Conservation (phyloP, 768 basidiomycete genomes). For the Agaricus blazei region DNA sequence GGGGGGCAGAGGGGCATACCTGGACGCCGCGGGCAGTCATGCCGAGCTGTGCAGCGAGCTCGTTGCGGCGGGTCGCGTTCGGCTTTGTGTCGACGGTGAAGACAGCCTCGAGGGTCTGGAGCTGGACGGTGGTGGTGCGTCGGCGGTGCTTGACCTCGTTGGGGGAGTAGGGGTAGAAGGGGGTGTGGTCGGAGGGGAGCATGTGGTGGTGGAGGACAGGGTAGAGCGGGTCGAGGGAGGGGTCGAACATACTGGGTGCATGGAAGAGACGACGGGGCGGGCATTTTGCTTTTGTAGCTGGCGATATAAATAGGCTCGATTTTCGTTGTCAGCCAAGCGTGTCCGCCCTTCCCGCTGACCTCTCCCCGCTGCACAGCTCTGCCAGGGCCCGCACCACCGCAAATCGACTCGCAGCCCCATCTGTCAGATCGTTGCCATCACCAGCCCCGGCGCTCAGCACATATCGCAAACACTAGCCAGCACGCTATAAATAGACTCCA, state of each 20-base stretch:
- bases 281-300: constrained; percentile 23
- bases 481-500: constrained; percentile 6
- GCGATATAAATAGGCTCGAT: constrained; percentile 3
- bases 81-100: constrained; percentile 92
- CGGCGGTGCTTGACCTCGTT: constrained; percentile 94
- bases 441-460: not conserved
- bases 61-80: constrained; percentile 72
- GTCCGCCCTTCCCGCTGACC: constrained; percentile 20
- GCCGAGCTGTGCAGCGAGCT: constrained; percentile 74
- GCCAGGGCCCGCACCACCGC: not conserved
- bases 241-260: not conserved
- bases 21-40: constrained; percentile 97
- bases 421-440: constrained; percentile 13
- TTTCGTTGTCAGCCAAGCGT: not conserved
- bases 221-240: constrained; percentile 24
- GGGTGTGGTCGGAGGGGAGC: constrained; percentile 55
- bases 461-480: constrained; percentile 5
- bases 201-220: constrained; percentile 39
- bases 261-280: constrained; percentile 23
- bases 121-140: constrained; percentile 83
- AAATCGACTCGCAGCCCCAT: not conserved
- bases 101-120: constrained; percentile 82
- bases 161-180: constrained; percentile 83
- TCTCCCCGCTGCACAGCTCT: constrained; percentile 6
- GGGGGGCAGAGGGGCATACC: constrained; percentile 36